Percentiles rank a stretch among this genome's conserved stretches.
These are phyloP conservation scores for Centaurea solstitialis DNA, from an alignment of 129 eudicot genomes.

Conservation along the genomic window DNA sequence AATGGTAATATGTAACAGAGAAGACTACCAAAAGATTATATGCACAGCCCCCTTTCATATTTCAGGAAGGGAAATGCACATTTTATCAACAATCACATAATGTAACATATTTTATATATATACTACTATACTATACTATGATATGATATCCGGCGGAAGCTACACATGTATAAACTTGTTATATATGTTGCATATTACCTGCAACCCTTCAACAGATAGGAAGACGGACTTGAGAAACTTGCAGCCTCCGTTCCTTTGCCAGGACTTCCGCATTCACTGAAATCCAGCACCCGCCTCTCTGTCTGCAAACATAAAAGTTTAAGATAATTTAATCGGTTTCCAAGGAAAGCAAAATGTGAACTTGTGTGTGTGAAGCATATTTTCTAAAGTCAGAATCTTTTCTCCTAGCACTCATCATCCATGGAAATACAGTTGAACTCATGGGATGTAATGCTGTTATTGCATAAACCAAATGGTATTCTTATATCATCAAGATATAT, in stretches of 20 bases:
- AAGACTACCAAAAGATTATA: not conserved
- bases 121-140: not conserved
- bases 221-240: slow-evolving; percentile 62
- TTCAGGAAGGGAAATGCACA: not conserved
- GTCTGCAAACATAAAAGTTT: slow-evolving; percentile 43
- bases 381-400: too few species aligned
- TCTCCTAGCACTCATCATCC: too few species aligned
- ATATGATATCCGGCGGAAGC: not conserved
- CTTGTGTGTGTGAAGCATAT: too few species aligned
- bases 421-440: not conserved
- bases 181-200: slow-evolving; percentile 42
- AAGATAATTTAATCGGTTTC: not conserved
- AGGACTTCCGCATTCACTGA: slow-evolving; percentile 84
- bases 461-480: not conserved
- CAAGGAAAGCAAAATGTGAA: not conserved
- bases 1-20: not conserved
- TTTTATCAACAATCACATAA: slow-evolving; percentile 8
- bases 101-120: not conserved
- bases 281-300: slow-evolving; percentile 83
- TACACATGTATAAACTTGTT: slow-evolving; percentile 15
- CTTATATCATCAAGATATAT: not conserved
- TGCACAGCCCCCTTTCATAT: not conserved
- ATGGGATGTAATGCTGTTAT: not conserved
- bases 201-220: slow-evolving; percentile 71
- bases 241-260: slow-evolving; percentile 45